Base-by-base conservation (phyloP, 768 basidiomycete species). In the Sarcomyxa edulis region DNA sequence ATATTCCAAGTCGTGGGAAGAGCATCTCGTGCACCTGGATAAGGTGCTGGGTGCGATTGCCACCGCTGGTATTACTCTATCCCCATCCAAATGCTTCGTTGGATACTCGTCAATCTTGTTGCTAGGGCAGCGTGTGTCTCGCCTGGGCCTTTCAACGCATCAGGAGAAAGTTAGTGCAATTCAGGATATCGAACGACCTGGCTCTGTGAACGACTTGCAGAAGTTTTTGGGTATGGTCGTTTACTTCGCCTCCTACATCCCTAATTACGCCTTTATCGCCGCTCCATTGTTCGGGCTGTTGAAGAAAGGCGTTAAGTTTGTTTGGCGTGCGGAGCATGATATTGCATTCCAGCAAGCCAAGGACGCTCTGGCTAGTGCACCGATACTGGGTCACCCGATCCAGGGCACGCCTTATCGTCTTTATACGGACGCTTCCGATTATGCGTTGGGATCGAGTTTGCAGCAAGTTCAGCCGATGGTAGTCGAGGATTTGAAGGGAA, bases 71-170 rank as follows among this genome's bases (percentile, higher is more conserved):
- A 49, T 67, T 2, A 66, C 64, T 1, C 43, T 66, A 0, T 59
- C 64, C 0, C 65, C 56, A 0, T 8, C 42, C 0, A 68, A 68
- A 41, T n/a, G n/a, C n/a, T n/a, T n/a, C n/a, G n/a, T n/a, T n/a
- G n/a, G n/a, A n/a, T n/a, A n/a, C n/a, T n/a, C 65, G 62, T 33
- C 56, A 62, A 44, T 68, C 0, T 30, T 61, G 0, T 45, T 68
- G 2, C 47, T 68, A 5, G 66, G 66, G 3, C 66, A 68, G 26
- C 66, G 65, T 35, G 64, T 68, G 0, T 69, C 64, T 0, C 27
- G 53, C 5, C 47, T 66, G 0, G 66, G 65, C 1, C 36, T 67
- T 2, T 64, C 60, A 0, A 66, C 61, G 0, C 58, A 67, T 41
- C 40, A 51, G 33, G 61, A 64, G 35, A 67, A 68, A 35, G 56